A percentile compares a stretch with the other conserved stretches of the same genome.
Evolutionary conservation across 2,329 filamentous ascomycete species (phyloP).

Genomic region (Stachybotrys elegans): DNA sequence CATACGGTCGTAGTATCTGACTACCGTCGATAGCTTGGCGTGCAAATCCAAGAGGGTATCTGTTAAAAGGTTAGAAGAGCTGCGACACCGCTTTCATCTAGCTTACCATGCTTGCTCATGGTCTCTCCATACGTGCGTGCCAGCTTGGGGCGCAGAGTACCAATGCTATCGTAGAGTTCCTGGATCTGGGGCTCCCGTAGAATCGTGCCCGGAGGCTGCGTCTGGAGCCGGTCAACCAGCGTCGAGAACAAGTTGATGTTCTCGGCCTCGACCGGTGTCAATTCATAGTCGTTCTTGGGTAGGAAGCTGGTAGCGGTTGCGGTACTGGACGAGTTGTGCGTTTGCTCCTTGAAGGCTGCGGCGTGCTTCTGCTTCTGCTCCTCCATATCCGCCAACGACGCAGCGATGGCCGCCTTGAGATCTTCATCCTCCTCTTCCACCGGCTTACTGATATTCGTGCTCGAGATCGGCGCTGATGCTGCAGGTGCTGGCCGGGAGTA

Average conservation of each 20-base stretch:
- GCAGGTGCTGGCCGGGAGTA: conserved; percentile 70
- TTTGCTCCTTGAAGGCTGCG: conserved; percentile 75
- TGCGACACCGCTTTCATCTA: background rate
- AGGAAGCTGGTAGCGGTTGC: conserved; percentile 48
- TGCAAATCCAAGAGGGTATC: conserved; percentile 92
- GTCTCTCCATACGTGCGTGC: conserved; percentile 96
- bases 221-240: conserved; percentile 87
- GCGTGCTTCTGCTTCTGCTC: conserved; percentile 93
- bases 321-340: conserved; percentile 36
- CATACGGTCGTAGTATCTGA: conserved; percentile 97
- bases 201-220: conserved; percentile 92
- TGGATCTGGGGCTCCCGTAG: conserved; percentile 96
- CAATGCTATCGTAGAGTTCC: conserved; percentile 95
- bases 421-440: conserved; percentile 89
- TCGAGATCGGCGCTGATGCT: conserved; percentile 37
- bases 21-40: conserved; percentile 90
- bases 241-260: conserved; percentile 97
- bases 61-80: conserved; percentile 27
- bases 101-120: conserved; percentile 95
- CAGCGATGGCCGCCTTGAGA: conserved; percentile 89
- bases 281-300: conserved; percentile 89
- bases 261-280: conserved; percentile 89
- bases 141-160: conserved; percentile 85
- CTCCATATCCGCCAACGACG: conserved; percentile 94
- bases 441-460: conserved; percentile 35